Percentiles rank a stretch among this genome's conserved stretches.
Conservation (phyloP, 805 yeast genomes). For the Spathaspora passalidarum region DNA sequence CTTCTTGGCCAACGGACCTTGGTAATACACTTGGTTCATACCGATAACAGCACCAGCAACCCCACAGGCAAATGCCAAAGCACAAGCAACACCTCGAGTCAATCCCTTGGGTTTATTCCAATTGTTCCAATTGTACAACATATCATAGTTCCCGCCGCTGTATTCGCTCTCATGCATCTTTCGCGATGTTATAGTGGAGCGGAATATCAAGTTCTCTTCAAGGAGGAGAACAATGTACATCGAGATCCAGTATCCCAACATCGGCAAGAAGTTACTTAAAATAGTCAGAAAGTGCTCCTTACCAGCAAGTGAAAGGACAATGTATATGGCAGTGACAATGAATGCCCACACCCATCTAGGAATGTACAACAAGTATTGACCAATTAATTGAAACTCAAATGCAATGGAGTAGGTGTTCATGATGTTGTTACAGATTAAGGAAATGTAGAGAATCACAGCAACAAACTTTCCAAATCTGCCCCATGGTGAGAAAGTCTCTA, state of each 20-base stretch:
- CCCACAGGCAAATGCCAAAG: conserved; percentile 27
- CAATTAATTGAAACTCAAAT: conserved; percentile 32
- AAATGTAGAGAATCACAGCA: conserved; percentile 27
- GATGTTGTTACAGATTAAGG: conserved; percentile 34
- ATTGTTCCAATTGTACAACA: conserved; percentile 25
- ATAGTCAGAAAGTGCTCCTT: conserved; percentile 30
- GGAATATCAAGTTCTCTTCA: conserved; percentile 34
- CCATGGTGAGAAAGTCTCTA: conserved; percentile 33
- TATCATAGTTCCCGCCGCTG: conserved; percentile 7
- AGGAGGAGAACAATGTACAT: conserved; percentile 33
- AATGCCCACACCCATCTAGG: conserved; percentile 41
- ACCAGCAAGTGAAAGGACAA: conserved; percentile 32
- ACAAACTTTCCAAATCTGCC: conserved; percentile 34
- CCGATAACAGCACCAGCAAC: conserved; percentile 40
- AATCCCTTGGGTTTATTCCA: conserved; percentile 27
- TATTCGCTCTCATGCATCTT: conserved; percentile 26
- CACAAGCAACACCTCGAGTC: conserved; percentile 34
- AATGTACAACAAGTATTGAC: conserved; percentile 20
- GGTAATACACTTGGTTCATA: conserved; percentile 38
- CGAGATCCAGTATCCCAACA: conserved; percentile 41
- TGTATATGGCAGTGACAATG: conserved; percentile 27
- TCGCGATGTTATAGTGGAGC: conserved; percentile 17
- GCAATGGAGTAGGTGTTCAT: conserved; percentile 36
- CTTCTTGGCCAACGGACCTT: conserved; percentile 33
- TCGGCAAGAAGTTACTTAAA: conserved; percentile 37